These are phyloP conservation scores for Parathielavia appendiculata DNA, from an alignment of 495 filamentous ascomycete species.

Conservation along the genomic window DNA sequence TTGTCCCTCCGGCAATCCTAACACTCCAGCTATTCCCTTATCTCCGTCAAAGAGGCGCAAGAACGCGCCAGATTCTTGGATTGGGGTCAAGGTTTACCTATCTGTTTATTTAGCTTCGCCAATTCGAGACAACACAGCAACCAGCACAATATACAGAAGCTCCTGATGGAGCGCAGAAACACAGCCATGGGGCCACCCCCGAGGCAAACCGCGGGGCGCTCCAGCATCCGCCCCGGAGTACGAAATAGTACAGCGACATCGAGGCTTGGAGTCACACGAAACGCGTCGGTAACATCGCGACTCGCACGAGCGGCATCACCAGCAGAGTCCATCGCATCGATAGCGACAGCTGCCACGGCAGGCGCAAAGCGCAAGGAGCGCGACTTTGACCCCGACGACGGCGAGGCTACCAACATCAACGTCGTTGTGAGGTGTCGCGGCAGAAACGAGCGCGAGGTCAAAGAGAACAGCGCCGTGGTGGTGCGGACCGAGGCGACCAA, in stretches of 20 bases:
- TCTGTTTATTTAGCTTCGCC: constrained; percentile 5
- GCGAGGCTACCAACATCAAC: constrained; percentile 90
- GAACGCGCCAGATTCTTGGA: neutral
- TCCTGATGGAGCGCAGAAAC: constrained; percentile 33
- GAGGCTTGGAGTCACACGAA: constrained; percentile 15
- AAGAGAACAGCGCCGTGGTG: constrained; percentile 89
- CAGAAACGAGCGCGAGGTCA: constrained; percentile 83
- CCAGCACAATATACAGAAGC: constrained; percentile 10
- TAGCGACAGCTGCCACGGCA: constrained; percentile 43
- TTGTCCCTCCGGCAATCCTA: constrained; percentile 12
- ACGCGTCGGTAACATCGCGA: constrained; percentile 30
- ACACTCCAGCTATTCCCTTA: neutral
- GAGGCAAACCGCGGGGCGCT: constrained; percentile 18
- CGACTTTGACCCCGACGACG: constrained; percentile 67
- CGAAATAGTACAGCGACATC: constrained; percentile 14
- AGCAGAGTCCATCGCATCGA: constrained; percentile 56
- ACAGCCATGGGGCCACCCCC: constrained; percentile 25
- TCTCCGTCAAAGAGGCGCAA: constrained; percentile 1
- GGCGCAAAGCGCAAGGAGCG: constrained; percentile 73
- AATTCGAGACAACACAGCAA: neutral
- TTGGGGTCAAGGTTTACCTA: neutral
- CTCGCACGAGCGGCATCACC: constrained; percentile 53
- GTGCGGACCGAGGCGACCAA: constrained; percentile 80
- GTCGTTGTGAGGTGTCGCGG: constrained; percentile 94
- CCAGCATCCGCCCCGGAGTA: constrained; percentile 31